A percentile compares a stretch with the other conserved stretches of the same genome.
Conservation (phyloP, 129 eudicot genomes). For the Helichrysum umbraculigerum region DNA sequence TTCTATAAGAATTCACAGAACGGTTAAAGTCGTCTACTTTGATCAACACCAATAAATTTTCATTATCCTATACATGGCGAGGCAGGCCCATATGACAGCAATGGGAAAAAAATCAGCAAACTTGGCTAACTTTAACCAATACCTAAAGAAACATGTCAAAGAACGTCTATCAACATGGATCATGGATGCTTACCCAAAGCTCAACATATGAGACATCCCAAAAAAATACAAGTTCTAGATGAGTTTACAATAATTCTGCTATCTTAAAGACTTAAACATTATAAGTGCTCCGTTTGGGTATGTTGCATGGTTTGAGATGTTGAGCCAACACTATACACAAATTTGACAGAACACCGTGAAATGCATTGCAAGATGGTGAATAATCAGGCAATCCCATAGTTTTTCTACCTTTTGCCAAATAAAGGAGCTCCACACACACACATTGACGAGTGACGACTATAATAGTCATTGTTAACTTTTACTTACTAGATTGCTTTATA, state of each 20-base stretch:
- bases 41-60: not conserved
- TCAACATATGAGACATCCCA: not conserved
- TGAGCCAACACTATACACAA: not conserved
- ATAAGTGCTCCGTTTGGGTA: not conserved
- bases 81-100: not conserved
- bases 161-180: not conserved
- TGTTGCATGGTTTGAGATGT: not conserved
- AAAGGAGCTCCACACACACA: not conserved
- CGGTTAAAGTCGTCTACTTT: slow-evolving; percentile 1
- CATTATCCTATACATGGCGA: not conserved
- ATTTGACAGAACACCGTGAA: not conserved
- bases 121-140: not conserved
- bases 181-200: not conserved
- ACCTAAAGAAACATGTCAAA: not conserved
- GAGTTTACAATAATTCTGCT: not conserved
- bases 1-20: too few relatives aligned
- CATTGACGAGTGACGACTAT: not conserved
- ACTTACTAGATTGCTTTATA: not conserved
- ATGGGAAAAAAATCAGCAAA: not conserved
- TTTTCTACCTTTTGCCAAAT: not conserved
- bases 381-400: too few relatives aligned
- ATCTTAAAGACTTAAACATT: not conserved
- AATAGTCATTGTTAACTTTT: not conserved
- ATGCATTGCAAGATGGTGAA: not conserved
- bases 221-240: not conserved